These are phyloP conservation scores for Phytophthora hibernalis DNA, from an alignment of 352 stramenopile genomes.

Conservation along the genomic window DNA sequence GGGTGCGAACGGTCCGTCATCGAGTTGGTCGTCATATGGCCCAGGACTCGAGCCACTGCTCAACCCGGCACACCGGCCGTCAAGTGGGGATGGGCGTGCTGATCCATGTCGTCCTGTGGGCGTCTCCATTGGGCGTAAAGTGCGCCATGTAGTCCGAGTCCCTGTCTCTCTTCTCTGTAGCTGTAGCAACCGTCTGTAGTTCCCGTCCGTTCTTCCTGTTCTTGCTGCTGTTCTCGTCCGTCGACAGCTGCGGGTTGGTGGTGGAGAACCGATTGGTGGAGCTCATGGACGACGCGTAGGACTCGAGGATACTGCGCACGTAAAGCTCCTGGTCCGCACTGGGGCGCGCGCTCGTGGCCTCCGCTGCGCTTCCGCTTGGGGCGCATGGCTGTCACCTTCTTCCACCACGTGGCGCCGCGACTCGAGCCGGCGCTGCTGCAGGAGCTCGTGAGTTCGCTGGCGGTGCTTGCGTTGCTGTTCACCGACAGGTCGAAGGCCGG, in stretches of 20 bases:
- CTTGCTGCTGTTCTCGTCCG: conserved; percentile 18
- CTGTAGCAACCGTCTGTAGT: not conserved
- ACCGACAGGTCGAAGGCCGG: conserved; percentile 25
- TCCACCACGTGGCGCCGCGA: conserved; percentile 44
- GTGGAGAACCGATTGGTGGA: conserved; percentile 56
- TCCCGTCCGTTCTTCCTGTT: conserved; percentile 1
- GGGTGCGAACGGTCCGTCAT: conserved; percentile 23
- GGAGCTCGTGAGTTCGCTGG: conserved; percentile 32
- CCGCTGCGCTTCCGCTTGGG: conserved; percentile 25
- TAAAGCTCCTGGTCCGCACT: conserved; percentile 72
- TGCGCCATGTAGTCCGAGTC: conserved; percentile 40
- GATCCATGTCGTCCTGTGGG: conserved; percentile 35
- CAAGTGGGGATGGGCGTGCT: conserved; percentile 19
- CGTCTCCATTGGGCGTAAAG: conserved; percentile 34
- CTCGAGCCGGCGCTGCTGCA: conserved; percentile 26
- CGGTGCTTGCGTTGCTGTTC: conserved; percentile 34
- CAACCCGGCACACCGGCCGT: conserved; percentile 15
- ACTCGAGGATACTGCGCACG: conserved; percentile 78
- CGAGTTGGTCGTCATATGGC: conserved; percentile 20
- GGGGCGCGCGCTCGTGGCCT: conserved; percentile 5
- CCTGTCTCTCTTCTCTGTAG: conserved; percentile 7
- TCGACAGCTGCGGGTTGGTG: conserved; percentile 34
- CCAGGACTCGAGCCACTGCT: conserved; percentile 22
- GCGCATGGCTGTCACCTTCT: conserved; percentile 40
- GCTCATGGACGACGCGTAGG: conserved; percentile 75